Percentiles rank a stretch among this genome's conserved stretches.
Evolutionary conservation across 306 rosid genomes (phyloP).

Genomic region (Quercus cerris): DNA sequence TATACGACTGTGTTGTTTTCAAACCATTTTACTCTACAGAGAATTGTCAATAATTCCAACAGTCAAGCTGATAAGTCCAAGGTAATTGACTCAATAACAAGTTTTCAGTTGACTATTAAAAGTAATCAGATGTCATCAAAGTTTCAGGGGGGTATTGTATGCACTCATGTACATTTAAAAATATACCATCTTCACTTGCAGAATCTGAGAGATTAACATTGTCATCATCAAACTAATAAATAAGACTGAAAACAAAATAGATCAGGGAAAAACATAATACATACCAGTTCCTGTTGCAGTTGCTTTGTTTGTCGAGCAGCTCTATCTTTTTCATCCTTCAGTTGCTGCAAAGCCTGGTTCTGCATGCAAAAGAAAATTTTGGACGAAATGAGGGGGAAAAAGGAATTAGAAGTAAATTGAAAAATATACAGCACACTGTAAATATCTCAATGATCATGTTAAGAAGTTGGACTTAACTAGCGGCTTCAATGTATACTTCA

Average conservation of each 20-base stretch:
- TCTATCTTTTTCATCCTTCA: slow-evolving; percentile 84
- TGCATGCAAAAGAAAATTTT: slow-evolving; percentile 25
- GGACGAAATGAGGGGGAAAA: slow-evolving; percentile 3
- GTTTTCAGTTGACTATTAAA: neutral
- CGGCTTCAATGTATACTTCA: neutral
- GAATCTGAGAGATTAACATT: neutral
- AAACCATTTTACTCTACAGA: no score
- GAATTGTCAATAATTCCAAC: no score
- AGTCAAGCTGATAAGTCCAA: no score
- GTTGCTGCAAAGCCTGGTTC: slow-evolving; percentile 48
- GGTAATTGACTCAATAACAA: neutral
- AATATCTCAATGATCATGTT: neutral
- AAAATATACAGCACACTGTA: neutral
- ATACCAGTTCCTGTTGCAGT: slow-evolving; percentile 89
- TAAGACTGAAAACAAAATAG: neutral
- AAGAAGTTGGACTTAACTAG: neutral
- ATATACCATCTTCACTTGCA: neutral
- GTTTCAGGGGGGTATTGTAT: neutral
- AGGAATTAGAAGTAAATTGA: neutral
- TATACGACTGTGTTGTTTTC: neutral
- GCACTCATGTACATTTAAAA: neutral
- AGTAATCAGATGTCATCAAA: neutral
- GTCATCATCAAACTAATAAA: neutral
- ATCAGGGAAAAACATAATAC: slow-evolving; percentile 5
- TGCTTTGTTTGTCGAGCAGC: slow-evolving; percentile 66